phyloP scores from a whole-genome alignment of 129 eudicot species.

The Helianthus annuus region DNA sequence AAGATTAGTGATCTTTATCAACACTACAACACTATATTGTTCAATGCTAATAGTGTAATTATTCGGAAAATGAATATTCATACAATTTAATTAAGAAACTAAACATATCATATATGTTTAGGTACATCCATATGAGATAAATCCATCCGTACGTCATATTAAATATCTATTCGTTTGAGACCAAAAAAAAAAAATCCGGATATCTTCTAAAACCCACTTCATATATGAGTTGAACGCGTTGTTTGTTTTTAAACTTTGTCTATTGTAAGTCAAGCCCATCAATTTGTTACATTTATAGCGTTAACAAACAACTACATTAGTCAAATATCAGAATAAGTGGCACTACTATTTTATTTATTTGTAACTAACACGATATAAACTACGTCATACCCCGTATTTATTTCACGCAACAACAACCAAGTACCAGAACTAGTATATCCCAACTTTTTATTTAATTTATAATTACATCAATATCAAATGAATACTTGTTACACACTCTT shows the following conservation, averaged over 20 bases:
- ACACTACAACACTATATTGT: too few relatives aligned
- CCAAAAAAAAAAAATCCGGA: too few relatives aligned
- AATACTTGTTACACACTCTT: not conserved
- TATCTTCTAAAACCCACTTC: not conserved
- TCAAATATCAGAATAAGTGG: not conserved
- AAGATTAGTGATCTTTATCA: too few relatives aligned
- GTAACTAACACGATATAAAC: not conserved
- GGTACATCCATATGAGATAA: not conserved
- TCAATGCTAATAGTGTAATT: too few relatives aligned
- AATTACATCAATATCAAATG: not conserved
- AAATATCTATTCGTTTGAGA: too few relatives aligned
- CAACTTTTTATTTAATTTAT: slow-evolving; percentile 9
- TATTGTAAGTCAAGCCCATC: not conserved
- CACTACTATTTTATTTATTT: not conserved
- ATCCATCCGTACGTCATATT: not conserved
- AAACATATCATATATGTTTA: too few relatives aligned
- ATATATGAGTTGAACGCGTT: not conserved
- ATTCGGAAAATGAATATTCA: too few relatives aligned
- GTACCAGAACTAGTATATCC: slow-evolving; percentile 7
- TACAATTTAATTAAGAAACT: too few relatives aligned
- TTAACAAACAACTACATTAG: not conserved
- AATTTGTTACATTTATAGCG: not conserved
- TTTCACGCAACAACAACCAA: slow-evolving; percentile 16
- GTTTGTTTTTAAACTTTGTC: not conserved
- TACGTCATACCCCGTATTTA: slow-evolving; percentile 6